phyloP scores from a whole-genome alignment of 345 rosid species.

The Arabidopsis thaliana region TAIR10.1 NC_003076.8:2052001-2052500 shows the following conservation, averaged over 20 bases:
- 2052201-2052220: conserved; percentile 17
- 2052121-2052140: conserved; percentile 72
- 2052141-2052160: conserved; percentile 92
- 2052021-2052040: neutral
- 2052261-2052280: conserved; percentile 32
- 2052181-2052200: conserved; percentile 26
- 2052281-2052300: conserved; percentile 27
- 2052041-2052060: conserved; percentile 30
- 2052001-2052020: conserved; percentile 16
- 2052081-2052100: conserved; percentile 56
- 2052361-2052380: conserved; percentile 98
- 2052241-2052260: conserved; percentile 24
- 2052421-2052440: conserved; percentile 12
- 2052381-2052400: conserved; percentile 52
- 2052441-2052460: conserved; percentile 9
- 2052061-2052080: conserved; percentile 29
- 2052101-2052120: conserved; percentile 94
- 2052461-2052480: conserved; percentile 24
- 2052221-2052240: neutral
- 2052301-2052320: conserved; percentile 75
- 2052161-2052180: conserved; percentile 58
- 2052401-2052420: conserved; percentile 19
- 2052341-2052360: conserved; percentile 95
- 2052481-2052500: conserved; percentile 30
- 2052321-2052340: conserved; percentile 99